These are phyloP conservation scores for Gardenia jasminoides DNA, from an alignment of 257 asterid species.

Conservation along the genomic window DNA sequence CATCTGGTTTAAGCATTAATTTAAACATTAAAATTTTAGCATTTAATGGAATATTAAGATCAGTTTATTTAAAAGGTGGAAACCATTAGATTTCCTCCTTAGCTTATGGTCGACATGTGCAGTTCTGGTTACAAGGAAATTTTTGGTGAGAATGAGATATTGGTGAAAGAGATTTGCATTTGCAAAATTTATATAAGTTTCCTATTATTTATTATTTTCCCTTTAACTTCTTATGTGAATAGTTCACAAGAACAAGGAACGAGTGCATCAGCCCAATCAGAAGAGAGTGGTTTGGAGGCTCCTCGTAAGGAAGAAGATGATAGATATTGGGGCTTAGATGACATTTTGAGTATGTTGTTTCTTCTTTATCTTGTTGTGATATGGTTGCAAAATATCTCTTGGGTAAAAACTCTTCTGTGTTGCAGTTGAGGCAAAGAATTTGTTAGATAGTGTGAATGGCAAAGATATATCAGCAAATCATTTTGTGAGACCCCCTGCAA, in stretches of 20 bases:
- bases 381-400: constrained; percentile 5
- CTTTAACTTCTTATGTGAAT: constrained; percentile 4
- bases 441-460: constrained; percentile 46
- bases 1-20: too few species aligned
- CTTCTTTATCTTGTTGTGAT: constrained; percentile 19
- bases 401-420: constrained; percentile 23
- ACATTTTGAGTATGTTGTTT: constrained; percentile 64
- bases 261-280: constrained; percentile 40
- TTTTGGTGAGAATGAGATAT: background rate
- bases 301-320: constrained; percentile 52
- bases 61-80: background rate
- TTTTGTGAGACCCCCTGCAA: constrained; percentile 80
- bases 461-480: constrained; percentile 39
- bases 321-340: constrained; percentile 75
- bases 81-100: background rate
- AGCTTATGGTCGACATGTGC: background rate
- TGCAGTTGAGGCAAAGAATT: constrained; percentile 75
- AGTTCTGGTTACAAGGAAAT: background rate
- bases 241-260: constrained; percentile 65
- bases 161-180: background rate
- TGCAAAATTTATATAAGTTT: background rate
- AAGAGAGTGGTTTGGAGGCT: constrained; percentile 35
- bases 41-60: background rate
- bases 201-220: background rate
- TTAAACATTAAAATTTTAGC: too few species aligned